Evolutionary conservation across 768 basidiomycete genomes (phyloP).

Genomic region (Hericium coralloides): DNA sequence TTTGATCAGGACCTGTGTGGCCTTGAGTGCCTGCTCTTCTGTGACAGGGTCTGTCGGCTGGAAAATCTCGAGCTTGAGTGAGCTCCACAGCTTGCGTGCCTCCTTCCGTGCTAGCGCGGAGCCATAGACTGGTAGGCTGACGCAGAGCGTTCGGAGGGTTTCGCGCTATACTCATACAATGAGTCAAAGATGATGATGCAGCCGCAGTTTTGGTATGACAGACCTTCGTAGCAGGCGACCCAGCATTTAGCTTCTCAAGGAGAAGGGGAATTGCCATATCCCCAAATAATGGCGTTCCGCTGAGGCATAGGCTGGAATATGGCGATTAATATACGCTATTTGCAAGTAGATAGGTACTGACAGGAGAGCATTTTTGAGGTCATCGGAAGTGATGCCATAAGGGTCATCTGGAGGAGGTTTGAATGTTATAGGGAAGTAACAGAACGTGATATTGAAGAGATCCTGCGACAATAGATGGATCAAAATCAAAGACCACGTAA

Average conservation of each 20-base stretch:
- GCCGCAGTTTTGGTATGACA: slow-evolving; percentile 1
- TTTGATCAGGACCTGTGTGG: slow-evolving; percentile 62
- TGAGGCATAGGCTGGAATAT: slow-evolving; percentile 51
- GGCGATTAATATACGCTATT: not conserved
- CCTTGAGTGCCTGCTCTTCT: slow-evolving; percentile 63
- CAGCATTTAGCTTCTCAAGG: slow-evolving; percentile 83
- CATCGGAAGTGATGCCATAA: slow-evolving; percentile 83
- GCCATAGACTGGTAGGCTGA: slow-evolving; percentile 84
- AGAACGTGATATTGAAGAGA: slow-evolving; percentile 91
- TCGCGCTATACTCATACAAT: slow-evolving; percentile 48
- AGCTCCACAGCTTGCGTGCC: slow-evolving; percentile 81
- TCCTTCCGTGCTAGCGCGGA: slow-evolving; percentile 44
- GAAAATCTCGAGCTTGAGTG: slow-evolving; percentile 91
- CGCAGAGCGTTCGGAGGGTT: slow-evolving; percentile 66
- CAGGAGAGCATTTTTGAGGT: slow-evolving; percentile 70
- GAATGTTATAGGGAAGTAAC: slow-evolving; percentile 98
- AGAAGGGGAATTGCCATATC: slow-evolving; percentile 80
- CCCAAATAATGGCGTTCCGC: slow-evolving; percentile 76
- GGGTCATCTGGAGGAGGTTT: slow-evolving; percentile 90
- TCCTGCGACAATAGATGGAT: slow-evolving; percentile 37
- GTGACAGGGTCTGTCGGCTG: slow-evolving; percentile 79
- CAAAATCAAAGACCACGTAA: not conserved
- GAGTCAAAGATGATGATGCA: slow-evolving; percentile 7
- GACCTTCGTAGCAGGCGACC: slow-evolving; percentile 79
- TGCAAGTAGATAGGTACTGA: slow-evolving; percentile 19